These are phyloP conservation scores for Phytopythium ostracodes DNA, from an alignment of 352 stramenopile species.

Conservation along the genomic window DNA sequence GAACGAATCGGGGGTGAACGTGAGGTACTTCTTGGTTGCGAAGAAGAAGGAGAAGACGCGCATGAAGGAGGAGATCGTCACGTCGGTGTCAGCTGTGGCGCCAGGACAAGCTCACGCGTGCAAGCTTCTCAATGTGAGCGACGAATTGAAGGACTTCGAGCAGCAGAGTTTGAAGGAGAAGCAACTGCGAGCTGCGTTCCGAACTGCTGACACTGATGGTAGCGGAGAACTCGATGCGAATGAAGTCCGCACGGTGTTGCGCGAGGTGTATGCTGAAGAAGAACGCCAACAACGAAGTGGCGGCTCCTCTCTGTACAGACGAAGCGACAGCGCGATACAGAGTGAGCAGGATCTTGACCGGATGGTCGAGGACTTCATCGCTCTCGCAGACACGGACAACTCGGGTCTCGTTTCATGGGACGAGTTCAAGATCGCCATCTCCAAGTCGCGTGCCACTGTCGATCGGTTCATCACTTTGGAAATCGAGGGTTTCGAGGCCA, in stretches of 20 bases:
- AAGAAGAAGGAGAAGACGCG: conserved; percentile 62
- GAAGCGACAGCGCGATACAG: conserved; percentile 48
- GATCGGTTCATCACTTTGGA: conserved; percentile 75
- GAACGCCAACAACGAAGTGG: conserved; percentile 31
- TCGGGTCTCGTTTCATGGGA: conserved; percentile 82
- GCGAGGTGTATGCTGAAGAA: conserved; percentile 71
- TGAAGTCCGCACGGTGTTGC: conserved; percentile 71
- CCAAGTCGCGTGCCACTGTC: conserved; percentile 63
- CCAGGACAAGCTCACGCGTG: conserved; percentile 50
- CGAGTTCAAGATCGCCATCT: conserved; percentile 83
- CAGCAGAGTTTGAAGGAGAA: conserved; percentile 86
- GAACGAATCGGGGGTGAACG: conserved; percentile 74
- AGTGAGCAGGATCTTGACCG: conserved; percentile 57
- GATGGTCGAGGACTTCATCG: conserved; percentile 75
- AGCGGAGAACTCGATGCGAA: conserved; percentile 76
- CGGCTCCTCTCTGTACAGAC: conserved; percentile 24
- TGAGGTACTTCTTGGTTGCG: conserved; percentile 77
- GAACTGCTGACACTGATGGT: conserved; percentile 63
- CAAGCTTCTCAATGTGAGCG: conserved; percentile 50
- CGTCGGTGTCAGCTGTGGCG: conserved; percentile 46
- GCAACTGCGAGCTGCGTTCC: conserved; percentile 74
- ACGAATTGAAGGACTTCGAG: conserved; percentile 66
- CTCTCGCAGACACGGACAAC: conserved; percentile 67
- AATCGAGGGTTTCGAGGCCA: conserved; percentile 62
- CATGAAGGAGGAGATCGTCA: conserved; percentile 48